Percentiles rank a stretch among this genome's conserved stretches.
These are phyloP conservation scores for Ophiocordyceps camponoti-rufipedis DNA, from an alignment of 2,329 filamentous ascomycete species.

Conservation along the genomic window DNA sequence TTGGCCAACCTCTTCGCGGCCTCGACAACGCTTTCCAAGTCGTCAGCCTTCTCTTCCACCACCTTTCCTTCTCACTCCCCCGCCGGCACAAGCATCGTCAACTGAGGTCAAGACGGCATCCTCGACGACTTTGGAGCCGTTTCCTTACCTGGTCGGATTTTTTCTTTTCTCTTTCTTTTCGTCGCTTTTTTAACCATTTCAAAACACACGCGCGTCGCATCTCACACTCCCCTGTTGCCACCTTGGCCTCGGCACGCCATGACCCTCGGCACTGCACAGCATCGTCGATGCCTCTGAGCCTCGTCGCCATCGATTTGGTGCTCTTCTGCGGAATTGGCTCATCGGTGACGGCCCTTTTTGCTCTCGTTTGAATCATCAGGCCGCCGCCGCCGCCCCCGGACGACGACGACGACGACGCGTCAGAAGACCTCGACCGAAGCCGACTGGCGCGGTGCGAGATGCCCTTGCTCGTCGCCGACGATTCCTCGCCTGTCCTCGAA, in stretches of 20 bases:
- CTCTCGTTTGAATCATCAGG: not conserved
- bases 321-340: not conserved
- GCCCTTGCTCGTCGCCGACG: conserved; percentile 35
- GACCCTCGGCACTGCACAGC: not conserved
- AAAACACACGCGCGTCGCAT: not conserved
- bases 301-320: not conserved
- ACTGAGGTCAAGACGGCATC: too few relatives aligned
- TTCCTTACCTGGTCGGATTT: too few relatives aligned
- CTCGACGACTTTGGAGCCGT: too few relatives aligned
- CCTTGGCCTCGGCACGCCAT: not conserved
- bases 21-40: not conserved
- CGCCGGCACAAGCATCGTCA: not conserved
- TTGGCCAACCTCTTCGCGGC: not conserved
- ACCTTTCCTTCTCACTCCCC: not conserved
- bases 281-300: conserved; percentile 1
- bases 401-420: too few relatives aligned
- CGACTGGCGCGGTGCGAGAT: conserved; percentile 16
- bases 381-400: not conserved
- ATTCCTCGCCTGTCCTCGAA: conserved; percentile 23
- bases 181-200: not conserved
- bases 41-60: not conserved
- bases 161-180: not conserved
- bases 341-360: not conserved
- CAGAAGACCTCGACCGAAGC: too few relatives aligned
- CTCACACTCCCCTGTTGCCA: not conserved